phyloP scores from a whole-genome alignment of 129 eudicot species.

The Centaurea solstitialis region DNA sequence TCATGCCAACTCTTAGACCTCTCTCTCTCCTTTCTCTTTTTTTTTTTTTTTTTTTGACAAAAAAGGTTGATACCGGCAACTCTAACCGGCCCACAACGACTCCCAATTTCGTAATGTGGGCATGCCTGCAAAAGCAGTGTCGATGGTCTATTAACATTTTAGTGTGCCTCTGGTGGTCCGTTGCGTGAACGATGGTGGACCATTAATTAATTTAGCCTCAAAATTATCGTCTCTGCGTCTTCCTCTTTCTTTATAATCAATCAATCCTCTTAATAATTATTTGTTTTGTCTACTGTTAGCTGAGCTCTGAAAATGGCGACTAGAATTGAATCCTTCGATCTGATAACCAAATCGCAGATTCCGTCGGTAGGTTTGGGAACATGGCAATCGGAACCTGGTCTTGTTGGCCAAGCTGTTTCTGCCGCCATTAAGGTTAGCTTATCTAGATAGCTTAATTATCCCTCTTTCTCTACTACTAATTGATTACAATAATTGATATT shows the following conservation, averaged over 20 bases:
- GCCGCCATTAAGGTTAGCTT: constrained; percentile 32
- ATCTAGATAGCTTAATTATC: too few species aligned
- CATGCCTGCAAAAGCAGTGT: too few species aligned
- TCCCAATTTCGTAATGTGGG: too few species aligned
- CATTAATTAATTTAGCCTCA: not conserved
- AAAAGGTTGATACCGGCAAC: too few species aligned
- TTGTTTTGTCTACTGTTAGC: not conserved
- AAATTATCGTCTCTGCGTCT: not conserved
- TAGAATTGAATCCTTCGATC: constrained; percentile 20
- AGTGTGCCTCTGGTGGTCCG: too few species aligned
- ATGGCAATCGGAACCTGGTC: constrained; percentile 42
- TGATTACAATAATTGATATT: not conserved
- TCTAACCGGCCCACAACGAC: too few species aligned
- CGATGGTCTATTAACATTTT: too few species aligned
- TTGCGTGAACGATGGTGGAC: not conserved
- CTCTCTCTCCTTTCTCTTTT: too few species aligned
- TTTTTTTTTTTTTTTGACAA: too few species aligned
- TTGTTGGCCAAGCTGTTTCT: constrained; percentile 34
- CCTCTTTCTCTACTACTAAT: not conserved
- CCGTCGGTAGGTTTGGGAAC: constrained; percentile 37
- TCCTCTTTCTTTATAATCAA: constrained; percentile 3
- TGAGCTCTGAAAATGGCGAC: constrained; percentile 24
- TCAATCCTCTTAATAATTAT: not conserved
- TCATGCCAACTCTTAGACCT: too few species aligned
- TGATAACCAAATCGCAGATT: constrained; percentile 15